Evolutionary conservation across 2,329 filamentous ascomycete genomes (phyloP).

Genomic region (Plectosphaerella sp.): DNA sequence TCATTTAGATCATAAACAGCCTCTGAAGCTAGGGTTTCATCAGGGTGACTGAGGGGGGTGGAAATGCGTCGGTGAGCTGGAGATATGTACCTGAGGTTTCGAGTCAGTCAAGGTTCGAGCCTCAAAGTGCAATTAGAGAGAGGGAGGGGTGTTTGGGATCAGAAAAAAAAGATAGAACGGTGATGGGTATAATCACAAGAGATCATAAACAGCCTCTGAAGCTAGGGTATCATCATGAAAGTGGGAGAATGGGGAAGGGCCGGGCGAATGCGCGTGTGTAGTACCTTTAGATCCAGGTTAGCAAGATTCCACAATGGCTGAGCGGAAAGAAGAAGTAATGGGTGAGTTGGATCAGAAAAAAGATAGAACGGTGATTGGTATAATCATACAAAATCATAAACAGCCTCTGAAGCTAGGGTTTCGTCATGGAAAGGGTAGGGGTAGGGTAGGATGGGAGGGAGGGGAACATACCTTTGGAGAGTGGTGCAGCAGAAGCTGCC

Average conservation of each 20-base stretch:
- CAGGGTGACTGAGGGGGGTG: background rate
- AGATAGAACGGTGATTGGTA: constrained; percentile 27
- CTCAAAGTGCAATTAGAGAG: background rate
- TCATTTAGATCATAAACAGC: constrained; percentile 43
- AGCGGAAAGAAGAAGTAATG: too few relatives aligned
- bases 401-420: constrained; percentile 36
- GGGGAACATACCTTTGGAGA: constrained; percentile 17
- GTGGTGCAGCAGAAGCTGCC: background rate
- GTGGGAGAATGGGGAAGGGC: background rate
- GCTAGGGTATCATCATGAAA: constrained; percentile 33
- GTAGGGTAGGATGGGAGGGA: background rate
- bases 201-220: constrained; percentile 47
- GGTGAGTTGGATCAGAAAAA: background rate
- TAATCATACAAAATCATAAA: constrained; percentile 41
- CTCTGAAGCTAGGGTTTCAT: constrained; percentile 28
- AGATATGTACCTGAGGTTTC: constrained; percentile 1
- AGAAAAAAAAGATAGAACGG: constrained; percentile 19
- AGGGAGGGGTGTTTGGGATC: too few relatives aligned
- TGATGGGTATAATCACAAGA: constrained; percentile 31
- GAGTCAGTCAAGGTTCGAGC: constrained; percentile 3
- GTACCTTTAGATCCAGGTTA: background rate
- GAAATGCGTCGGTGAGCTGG: background rate
- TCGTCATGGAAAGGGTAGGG: constrained; percentile 29
- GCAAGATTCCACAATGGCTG: constrained; percentile 32
- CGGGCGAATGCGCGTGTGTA: background rate